Base-by-base conservation (phyloP, 257 asterid species). In the Ocimum tenuiflorum region DNA sequence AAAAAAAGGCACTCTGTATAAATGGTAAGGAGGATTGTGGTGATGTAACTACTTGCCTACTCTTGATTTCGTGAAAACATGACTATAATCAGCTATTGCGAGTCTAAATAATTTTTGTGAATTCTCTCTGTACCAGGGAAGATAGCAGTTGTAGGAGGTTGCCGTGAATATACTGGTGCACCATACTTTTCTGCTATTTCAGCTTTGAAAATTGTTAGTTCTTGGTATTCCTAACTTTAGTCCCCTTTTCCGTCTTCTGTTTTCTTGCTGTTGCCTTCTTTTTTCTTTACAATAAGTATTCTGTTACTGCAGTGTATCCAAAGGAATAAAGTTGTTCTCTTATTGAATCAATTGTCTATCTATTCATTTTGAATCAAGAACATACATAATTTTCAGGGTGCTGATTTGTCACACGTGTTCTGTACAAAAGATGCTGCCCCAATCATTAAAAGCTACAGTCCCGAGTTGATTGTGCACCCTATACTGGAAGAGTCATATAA, bases 131-230 rank as follows among this genome's bases (percentile, higher is more conserved):
- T 60, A 76, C 73, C 94, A 94, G 99, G 99, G 62, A 94, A 94
- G 82, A 82, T 94, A 68, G 99, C 99, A 54, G 96, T 94, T 49
- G 76, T 94, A 17, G 97, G 99, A 45, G 99, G 99, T 54, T 94
- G 99, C 74, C 94, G 99, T 0, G 97, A 94, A 70, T 90, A 94
- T 85, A 94, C 99, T 50, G 99, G 99, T 67, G 99, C 99, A 60
- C 99, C 99, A 29, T 94, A 90, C 77, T 94, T 88, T 45, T 73
- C 99, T 58, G 99, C 99, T 45, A 86, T 94, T 74, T 94, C 99
- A 59, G 99, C 99, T 65, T 78, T 94, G 64, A 94, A 85, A 77
- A 88, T 94, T 59, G 99, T 94, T 53, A 83, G 97, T 27, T 27
- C 4, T 27, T 4, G 31, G 31, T 83, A 63, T 67, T 78, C 49